phyloP scores from a whole-genome alignment of 345 rosid species.

The Arabis hirsuta region DNA sequence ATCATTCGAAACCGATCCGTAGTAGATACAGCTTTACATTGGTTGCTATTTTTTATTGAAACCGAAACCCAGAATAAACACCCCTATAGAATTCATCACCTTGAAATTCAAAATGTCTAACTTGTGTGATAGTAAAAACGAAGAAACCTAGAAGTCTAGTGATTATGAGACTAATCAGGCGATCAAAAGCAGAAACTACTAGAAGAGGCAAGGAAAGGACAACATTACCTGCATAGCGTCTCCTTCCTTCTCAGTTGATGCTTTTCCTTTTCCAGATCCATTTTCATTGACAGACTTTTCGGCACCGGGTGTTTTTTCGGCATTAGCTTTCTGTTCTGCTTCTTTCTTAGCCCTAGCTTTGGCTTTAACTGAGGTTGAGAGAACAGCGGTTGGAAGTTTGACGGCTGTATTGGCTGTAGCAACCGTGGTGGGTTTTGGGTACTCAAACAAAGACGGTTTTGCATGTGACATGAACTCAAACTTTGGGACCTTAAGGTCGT shows the following conservation, averaged over 20 bases:
- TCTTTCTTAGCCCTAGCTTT: conserved; percentile 99
- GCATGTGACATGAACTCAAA: conserved; percentile 94
- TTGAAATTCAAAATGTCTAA: neutral
- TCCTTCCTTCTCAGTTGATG: conserved; percentile 73
- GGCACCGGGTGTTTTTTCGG: conserved; percentile 60
- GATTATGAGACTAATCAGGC: conserved; percentile 5
- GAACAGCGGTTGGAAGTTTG: conserved; percentile 95
- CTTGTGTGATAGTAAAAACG: neutral
- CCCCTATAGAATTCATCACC: neutral
- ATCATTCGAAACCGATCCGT: neutral
- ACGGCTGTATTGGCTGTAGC: conserved; percentile 81
- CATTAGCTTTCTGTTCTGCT: conserved; percentile 82
- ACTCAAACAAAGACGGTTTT: conserved; percentile 92
- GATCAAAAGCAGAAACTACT: neutral
- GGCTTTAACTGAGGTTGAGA: conserved; percentile 97
- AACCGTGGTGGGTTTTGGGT: conserved; percentile 90
- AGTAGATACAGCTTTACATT: neutral
- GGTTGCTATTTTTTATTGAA: neutral
- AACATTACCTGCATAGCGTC: conserved; percentile 91
- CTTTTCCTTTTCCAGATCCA: conserved; percentile 74
- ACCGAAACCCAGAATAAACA: neutral
- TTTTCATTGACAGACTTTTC: conserved; percentile 48
- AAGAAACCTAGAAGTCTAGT: neutral
- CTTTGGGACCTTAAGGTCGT: conserved; percentile 90
- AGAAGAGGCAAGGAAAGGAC: neutral